A percentile compares a stretch with the other conserved stretches of the same genome.
Evolutionary conservation across 768 basidiomycete genomes (phyloP).

Genomic region (Flagelloscypha sp.): DNA sequence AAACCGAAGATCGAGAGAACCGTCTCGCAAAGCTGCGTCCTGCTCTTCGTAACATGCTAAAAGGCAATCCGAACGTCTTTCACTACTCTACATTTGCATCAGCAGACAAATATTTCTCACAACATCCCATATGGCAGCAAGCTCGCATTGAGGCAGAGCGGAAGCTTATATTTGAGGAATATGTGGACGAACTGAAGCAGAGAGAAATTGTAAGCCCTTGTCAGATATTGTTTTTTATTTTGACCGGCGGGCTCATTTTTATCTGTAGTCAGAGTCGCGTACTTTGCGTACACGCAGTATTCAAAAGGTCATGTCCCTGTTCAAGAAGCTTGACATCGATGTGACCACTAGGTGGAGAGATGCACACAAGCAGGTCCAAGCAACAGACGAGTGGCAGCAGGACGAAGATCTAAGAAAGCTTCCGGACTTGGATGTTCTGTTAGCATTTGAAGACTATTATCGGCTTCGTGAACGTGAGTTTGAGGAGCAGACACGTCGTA

Average conservation of each 20-base stretch:
- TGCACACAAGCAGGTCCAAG: constrained; percentile 67
- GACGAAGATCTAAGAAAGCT: constrained; percentile 75
- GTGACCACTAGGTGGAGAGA: constrained; percentile 91
- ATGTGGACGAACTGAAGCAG: constrained; percentile 75
- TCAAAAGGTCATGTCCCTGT: constrained; percentile 72
- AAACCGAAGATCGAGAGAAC: constrained; percentile 79
- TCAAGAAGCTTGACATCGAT: constrained; percentile 83
- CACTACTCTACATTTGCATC: constrained; percentile 88
- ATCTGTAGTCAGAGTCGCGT: constrained; percentile 64
- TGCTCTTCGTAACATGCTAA: constrained; percentile 77
- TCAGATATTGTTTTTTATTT: constrained; percentile 2
- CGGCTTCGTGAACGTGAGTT: constrained; percentile 85
- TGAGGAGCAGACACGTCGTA: constrained; percentile 74
- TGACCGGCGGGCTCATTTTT: constrained; percentile 7
- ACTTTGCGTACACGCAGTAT: constrained; percentile 73
- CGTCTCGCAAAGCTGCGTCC: constrained; percentile 82
- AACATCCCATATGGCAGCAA: constrained; percentile 89
- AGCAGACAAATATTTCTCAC: constrained; percentile 76
- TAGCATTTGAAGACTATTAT: constrained; percentile 92
- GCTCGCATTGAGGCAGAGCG: constrained; percentile 81
- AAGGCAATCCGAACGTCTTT: constrained; percentile 80
- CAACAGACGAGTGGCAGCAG: constrained; percentile 69
- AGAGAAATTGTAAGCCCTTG: constrained; percentile 70
- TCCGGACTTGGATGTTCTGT: constrained; percentile 85
- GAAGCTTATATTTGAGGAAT: constrained; percentile 85